A percentile compares a stretch with the other conserved stretches of the same genome.
Evolutionary conservation across 805 yeast species (phyloP).

Genomic region (Metschnikowia kunwiensis): DNA sequence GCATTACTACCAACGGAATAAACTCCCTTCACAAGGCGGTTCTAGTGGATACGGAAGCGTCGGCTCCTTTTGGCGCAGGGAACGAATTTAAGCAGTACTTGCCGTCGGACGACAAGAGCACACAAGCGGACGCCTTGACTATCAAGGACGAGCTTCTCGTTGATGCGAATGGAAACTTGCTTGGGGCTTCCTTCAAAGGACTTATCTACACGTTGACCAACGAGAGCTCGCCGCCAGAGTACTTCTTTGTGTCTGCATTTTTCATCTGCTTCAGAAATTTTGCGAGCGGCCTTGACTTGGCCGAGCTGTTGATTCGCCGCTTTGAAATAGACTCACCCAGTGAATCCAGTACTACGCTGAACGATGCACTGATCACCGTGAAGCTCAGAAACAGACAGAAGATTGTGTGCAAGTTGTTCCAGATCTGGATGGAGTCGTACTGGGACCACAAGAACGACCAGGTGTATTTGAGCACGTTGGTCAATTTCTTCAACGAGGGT

Average conservation of each 20-base stretch:
- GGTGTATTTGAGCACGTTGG: conserved; percentile 59
- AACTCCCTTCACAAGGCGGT: conserved; percentile 39
- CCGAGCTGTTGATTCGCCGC: conserved; percentile 47
- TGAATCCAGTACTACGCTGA: conserved; percentile 31
- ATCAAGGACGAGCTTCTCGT: conserved; percentile 48
- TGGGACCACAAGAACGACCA: conserved; percentile 72
- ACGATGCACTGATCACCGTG: conserved; percentile 30
- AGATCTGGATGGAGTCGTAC: conserved; percentile 85
- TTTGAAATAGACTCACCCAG: conserved; percentile 10
- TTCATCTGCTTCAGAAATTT: conserved; percentile 74
- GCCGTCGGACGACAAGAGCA: conserved; percentile 12
- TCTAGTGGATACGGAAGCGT: conserved; percentile 25
- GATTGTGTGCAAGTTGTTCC: conserved; percentile 64
- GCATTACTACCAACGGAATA: conserved; percentile 47
- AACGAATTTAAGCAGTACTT: conserved; percentile 38
- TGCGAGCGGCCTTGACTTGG: conserved; percentile 60
- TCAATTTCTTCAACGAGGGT: conserved; percentile 78
- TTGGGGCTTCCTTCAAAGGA: conserved; percentile 73
- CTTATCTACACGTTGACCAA: conserved; percentile 64
- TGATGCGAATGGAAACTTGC: conserved; percentile 48
- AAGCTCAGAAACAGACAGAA: conserved; percentile 58
- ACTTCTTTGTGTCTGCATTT: conserved; percentile 68
- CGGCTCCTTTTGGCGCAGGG: conserved; percentile 33
- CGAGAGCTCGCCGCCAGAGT: conserved; percentile 61
- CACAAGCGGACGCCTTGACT: conserved; percentile 11